Evolutionary conservation across 495 filamentous ascomycete genomes (phyloP).

Genomic region (Venustampulla echinocandica): DNA sequence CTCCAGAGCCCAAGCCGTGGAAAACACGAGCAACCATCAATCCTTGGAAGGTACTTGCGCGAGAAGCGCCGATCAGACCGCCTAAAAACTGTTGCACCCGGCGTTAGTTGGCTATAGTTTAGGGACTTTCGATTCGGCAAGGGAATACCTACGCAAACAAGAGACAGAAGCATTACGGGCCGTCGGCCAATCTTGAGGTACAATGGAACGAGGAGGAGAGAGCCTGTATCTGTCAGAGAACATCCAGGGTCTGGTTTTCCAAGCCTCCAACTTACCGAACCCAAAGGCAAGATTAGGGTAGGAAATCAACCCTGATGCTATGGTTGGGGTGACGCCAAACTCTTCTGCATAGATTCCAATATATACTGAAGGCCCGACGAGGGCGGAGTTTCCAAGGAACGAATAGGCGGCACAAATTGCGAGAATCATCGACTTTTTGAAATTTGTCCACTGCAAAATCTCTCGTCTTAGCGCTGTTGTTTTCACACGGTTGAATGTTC

Average conservation of each 20-base stretch:
- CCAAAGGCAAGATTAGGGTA: conserved; percentile 59
- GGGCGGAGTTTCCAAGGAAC: conserved; percentile 50
- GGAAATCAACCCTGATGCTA: conserved; percentile 47
- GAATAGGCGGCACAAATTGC: conserved; percentile 51
- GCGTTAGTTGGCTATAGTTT: background rate
- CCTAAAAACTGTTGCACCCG: conserved; percentile 35
- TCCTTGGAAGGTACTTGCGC: conserved; percentile 38
- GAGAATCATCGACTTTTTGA: conserved; percentile 53
- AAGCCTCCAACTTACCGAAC: conserved; percentile 32
- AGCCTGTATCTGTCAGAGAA: conserved; percentile 32
- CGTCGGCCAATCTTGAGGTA: conserved; percentile 51
- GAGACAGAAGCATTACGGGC: conserved; percentile 44
- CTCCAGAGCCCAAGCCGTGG: conserved; percentile 47
- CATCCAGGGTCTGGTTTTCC: background rate
- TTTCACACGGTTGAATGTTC: background rate
- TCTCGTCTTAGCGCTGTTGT: background rate
- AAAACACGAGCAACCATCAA: conserved; percentile 49
- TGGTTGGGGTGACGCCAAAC: conserved; percentile 40
- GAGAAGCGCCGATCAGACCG: conserved; percentile 49
- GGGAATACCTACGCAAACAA: conserved; percentile 32
- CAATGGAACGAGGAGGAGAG: conserved; percentile 48
- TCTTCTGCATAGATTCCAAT: conserved; percentile 48
- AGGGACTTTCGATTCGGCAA: background rate
- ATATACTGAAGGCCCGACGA: conserved; percentile 52
- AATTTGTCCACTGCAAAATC: conserved; percentile 44